Evolutionary conservation across 257 asterid species (phyloP).

Genomic region (Marsdenia floribunda): DNA sequence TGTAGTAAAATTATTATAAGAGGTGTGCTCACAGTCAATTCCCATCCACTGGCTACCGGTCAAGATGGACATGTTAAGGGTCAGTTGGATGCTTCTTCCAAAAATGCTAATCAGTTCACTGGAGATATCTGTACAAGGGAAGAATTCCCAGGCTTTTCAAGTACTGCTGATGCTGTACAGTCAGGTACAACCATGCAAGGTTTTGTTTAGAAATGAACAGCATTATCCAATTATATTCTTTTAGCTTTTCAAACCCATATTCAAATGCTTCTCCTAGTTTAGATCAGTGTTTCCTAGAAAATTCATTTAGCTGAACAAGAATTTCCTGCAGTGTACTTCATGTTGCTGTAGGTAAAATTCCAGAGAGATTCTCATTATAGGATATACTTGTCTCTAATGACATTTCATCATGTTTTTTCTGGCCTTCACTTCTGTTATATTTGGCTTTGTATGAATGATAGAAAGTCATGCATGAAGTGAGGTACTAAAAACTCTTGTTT

Average conservation of each 20-base stretch:
- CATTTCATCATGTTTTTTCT: neutral
- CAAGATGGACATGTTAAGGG: slow-evolving; percentile 34
- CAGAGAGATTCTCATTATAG: neutral
- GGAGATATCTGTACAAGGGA: slow-evolving; percentile 38
- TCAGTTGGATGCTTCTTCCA: slow-evolving; percentile 37
- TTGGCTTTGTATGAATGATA: neutral
- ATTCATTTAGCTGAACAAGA: neutral
- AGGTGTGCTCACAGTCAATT: slow-evolving; percentile 38
- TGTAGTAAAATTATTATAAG: slow-evolving; percentile 16
- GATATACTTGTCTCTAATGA: neutral
- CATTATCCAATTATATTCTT: neutral
- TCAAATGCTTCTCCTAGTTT: neutral
- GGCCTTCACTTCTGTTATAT: neutral
- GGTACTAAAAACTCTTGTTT: neutral
- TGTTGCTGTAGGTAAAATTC: neutral
- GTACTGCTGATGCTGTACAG: slow-evolving; percentile 48
- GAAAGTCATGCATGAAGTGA: neutral
- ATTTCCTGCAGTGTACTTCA: neutral
- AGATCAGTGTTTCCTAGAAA: neutral
- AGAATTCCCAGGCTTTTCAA: slow-evolving; percentile 67
- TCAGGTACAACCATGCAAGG: slow-evolving; percentile 41
- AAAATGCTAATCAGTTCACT: slow-evolving; percentile 28
- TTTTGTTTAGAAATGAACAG: slow-evolving; percentile 4
- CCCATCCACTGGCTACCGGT: slow-evolving; percentile 33
- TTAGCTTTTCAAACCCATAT: neutral